Base-by-base conservation (phyloP, 495 filamentous ascomycete genomes). In the Talaromyces borbonicus region DNA sequence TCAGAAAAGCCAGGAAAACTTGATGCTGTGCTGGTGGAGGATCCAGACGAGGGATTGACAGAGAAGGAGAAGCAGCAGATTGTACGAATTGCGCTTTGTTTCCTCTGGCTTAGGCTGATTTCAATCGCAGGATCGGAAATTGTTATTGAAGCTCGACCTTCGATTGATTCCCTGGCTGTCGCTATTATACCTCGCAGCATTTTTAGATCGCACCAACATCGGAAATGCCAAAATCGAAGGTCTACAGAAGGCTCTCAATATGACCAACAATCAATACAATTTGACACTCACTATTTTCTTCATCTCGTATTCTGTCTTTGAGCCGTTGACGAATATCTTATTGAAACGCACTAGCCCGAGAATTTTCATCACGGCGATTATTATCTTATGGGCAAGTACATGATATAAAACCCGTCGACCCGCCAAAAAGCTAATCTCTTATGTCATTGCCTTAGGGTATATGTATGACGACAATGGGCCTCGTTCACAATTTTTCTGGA, bases 201-300 rank as follows among this genome's bases (percentile, higher is more conserved):
- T 95, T 58, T 72, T 95, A 23, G 88, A 93, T 59, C 74, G 88
- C 22, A 83, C 79, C 22, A 87, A 85, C 58, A 86, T 92, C 44
- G 89, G 90, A 46, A 95, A 95, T 67, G 89, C 89, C 7, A 90
- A 87, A 55, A 78, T 94, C 39, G 84, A 79, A 38, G 81, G 83
- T 26, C 68, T 95, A 2, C 50, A 74, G n/a, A 59, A 68, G 9
- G 75, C 81, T 47, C 69, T 94, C 2, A 31, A 67, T 20, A 79
- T 94, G 68, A 77, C 71, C 4, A 63, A 74, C 30, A 63, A 70
- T 15, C 78, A 90, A 56, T 96, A 89, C 64, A 93, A 90, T 58
- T 72, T 74, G 8, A 70, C 80, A 4, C 74, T 95, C 1, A 82
- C 83, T 27, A 84, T 95, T 55, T 96, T 95, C 66, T 97, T 96